phyloP scores from a whole-genome alignment of 768 basidiomycete genomes.

The Suillus cothurnatus region DNA sequence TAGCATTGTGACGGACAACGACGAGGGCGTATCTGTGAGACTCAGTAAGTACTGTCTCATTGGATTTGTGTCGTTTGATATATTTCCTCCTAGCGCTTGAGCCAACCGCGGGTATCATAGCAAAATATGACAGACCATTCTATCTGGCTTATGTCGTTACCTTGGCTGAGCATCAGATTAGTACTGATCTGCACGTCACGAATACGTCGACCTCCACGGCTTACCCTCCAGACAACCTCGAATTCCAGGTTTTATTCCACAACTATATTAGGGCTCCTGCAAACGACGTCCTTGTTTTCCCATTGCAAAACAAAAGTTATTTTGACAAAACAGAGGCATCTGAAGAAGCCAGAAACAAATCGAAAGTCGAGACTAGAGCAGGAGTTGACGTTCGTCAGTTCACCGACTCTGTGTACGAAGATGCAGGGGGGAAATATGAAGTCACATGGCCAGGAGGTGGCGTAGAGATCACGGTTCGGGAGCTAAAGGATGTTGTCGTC shows the following conservation, averaged over 20 bases:
- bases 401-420: slow-evolving; percentile 81
- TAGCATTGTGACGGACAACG: slow-evolving; percentile 64
- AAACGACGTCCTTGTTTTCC: slow-evolving; percentile 56
- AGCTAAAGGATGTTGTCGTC: slow-evolving; percentile 80
- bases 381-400: slow-evolving; percentile 65
- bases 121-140: slow-evolving; percentile 66
- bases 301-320: slow-evolving; percentile 66
- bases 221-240: slow-evolving; percentile 48
- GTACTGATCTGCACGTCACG: slow-evolving; percentile 78
- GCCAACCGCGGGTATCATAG: slow-evolving; percentile 58
- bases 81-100: slow-evolving; percentile 52
- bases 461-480: slow-evolving; percentile 51
- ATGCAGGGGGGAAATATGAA: slow-evolving; percentile 56
- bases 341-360: slow-evolving; percentile 46
- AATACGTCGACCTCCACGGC: slow-evolving; percentile 57
- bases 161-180: slow-evolving; percentile 69
- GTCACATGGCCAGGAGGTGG: slow-evolving; percentile 62
- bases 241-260: slow-evolving; percentile 94
- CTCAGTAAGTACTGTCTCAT: slow-evolving; percentile 55
- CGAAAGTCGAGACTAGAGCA: slow-evolving; percentile 60
- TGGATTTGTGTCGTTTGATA: neutral
- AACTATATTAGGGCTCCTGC: slow-evolving; percentile 79
- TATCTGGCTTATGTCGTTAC: slow-evolving; percentile 81
- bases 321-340: slow-evolving; percentile 79
- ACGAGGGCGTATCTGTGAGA: slow-evolving; percentile 71